phyloP scores from a whole-genome alignment of 2,329 filamentous ascomycete genomes.

The Neofusicoccum laricinum region DNA sequence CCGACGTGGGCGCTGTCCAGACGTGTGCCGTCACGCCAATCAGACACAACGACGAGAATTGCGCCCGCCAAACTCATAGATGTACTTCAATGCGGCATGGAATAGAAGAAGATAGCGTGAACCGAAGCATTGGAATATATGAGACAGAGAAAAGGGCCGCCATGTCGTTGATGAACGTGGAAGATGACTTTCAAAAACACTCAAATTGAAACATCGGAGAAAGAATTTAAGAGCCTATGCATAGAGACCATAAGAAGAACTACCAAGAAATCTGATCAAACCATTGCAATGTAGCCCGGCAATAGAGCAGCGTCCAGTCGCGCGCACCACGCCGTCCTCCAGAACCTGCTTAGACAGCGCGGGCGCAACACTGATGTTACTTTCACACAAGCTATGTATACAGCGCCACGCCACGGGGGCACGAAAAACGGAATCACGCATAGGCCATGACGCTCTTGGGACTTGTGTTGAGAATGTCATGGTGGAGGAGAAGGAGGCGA shows the following conservation, averaged over 20 bases:
- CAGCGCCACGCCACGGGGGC: not conserved
- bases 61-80: no score
- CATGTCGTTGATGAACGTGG: no score
- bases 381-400: constrained; percentile 12
- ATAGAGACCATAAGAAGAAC: no score
- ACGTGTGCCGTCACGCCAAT: no score
- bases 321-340: not conserved
- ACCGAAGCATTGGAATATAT: no score
- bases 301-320: not conserved
- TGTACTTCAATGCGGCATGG: no score
- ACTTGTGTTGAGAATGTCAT: not conserved
- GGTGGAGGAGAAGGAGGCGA: not conserved
- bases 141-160: no score
- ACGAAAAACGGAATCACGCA: not conserved
- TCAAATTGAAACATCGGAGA: no score
- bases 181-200: no score
- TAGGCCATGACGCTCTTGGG: not conserved
- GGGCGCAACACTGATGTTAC: not conserved
- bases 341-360: constrained; percentile 6
- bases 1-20: no score
- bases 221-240: not conserved
- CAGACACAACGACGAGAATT: no score
- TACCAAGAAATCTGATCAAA: not conserved
- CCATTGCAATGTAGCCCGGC: not conserved
- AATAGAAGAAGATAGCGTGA: no score